Evolutionary conservation across 495 filamentous ascomycete genomes (phyloP).

Genomic region (Tuber indicum): DNA sequence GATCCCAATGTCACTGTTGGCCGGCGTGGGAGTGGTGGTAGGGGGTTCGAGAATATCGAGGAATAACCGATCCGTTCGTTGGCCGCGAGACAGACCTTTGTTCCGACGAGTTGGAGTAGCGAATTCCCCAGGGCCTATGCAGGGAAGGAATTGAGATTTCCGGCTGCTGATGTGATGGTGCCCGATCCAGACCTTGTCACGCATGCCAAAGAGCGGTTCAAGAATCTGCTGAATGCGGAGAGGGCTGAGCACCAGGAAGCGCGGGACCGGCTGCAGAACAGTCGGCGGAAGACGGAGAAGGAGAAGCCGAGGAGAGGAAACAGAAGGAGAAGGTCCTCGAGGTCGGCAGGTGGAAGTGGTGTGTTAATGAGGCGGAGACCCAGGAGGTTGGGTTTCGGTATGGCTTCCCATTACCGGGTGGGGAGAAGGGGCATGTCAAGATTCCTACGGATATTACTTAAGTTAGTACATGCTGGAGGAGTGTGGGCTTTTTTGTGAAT

Average conservation of each 20-base stretch:
- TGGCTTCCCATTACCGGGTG: conserved; percentile 61
- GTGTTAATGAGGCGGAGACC: conserved; percentile 62
- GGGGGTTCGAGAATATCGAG: conserved; percentile 71
- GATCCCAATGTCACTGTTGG: conserved; percentile 35
- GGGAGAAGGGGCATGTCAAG: conserved; percentile 67
- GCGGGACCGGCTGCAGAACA: conserved; percentile 42
- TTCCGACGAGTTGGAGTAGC: conserved; percentile 82
- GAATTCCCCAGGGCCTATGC: conserved; percentile 84
- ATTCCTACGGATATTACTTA: conserved; percentile 59
- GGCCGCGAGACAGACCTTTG: conserved; percentile 79
- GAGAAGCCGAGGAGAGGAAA: conserved; percentile 46
- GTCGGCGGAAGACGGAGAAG: conserved; percentile 40
- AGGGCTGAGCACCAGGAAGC: conserved; percentile 45
- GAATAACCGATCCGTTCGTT: conserved; percentile 75
- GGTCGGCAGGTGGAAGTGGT: conserved; percentile 69
- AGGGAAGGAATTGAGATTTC: conserved; percentile 75
- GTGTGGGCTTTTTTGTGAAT: conserved; percentile 6
- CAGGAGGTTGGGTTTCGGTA: conserved; percentile 61
- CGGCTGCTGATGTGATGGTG: conserved; percentile 78
- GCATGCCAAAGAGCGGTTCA: conserved; percentile 51
- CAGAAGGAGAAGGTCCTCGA: conserved; percentile 46
- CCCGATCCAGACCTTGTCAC: conserved; percentile 78
- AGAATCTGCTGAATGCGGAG: conserved; percentile 43
- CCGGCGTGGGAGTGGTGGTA: conserved; percentile 10
- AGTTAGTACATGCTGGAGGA: background rate